Conservation (phyloP, 2,329 filamentous ascomycete species). For the Lasiodiplodia sp. region DNA sequence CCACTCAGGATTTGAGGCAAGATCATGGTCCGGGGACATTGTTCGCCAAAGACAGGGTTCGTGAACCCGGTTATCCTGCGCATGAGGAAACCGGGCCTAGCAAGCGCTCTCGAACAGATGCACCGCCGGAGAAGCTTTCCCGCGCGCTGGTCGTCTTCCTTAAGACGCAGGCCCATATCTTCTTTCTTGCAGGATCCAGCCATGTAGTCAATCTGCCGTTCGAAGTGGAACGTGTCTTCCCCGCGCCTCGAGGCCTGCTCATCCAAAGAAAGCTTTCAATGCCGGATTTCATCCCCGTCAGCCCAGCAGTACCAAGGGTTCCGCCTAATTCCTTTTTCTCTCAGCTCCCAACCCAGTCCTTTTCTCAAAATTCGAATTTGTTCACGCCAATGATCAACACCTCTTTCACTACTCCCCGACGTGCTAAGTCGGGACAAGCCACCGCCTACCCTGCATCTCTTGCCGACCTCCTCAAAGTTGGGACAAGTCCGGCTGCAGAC, state of each 20-base stretch:
- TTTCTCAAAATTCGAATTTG: conserved; percentile 20
- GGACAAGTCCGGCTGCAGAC: conserved; percentile 41
- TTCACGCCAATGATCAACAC: conserved; percentile 31
- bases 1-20: conserved; percentile 4
- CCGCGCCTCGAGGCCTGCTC: conserved; percentile 81
- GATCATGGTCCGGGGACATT: conserved; percentile 21
- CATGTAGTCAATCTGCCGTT: conserved; percentile 95
- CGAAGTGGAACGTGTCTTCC: conserved; percentile 86
- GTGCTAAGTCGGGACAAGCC: conserved; percentile 36
- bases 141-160: conserved; percentile 86
- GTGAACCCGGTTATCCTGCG: conserved; percentile 32
- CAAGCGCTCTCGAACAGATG: conserved; percentile 34
- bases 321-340: conserved; percentile 86
- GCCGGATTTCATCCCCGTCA: conserved; percentile 47
- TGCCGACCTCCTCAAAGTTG: conserved; percentile 41
- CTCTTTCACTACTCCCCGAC: conserved; percentile 39
- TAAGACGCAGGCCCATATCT: conserved; percentile 90
- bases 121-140: conserved; percentile 35
- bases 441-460: conserved; percentile 40
- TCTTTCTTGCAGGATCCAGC: conserved; percentile 85
- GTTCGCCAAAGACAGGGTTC: conserved; percentile 40
- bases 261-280: conserved; percentile 79
- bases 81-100: conserved; percentile 6
- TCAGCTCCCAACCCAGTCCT: conserved; percentile 32
- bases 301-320: conserved; percentile 58